Evolutionary conservation across 345 rosid genomes (phyloP).

Genomic region (Trapa incisa): DNA sequence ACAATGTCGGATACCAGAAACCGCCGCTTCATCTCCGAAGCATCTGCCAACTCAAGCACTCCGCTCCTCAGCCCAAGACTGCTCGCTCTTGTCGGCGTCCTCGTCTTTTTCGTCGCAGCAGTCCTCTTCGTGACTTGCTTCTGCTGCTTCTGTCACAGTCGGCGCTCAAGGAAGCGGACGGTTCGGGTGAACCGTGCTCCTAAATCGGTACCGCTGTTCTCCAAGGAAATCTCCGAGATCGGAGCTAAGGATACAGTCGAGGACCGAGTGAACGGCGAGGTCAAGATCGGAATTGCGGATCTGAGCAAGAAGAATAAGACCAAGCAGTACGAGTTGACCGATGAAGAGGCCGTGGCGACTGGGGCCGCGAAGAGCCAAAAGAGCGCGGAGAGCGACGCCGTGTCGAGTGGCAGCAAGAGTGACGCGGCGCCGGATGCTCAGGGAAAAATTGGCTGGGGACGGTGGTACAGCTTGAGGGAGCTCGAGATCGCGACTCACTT

Average conservation of each 20-base stretch:
- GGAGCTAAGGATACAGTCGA: constrained; percentile 27
- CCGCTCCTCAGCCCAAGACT: constrained; percentile 44
- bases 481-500: constrained; percentile 78
- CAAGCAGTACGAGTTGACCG: not conserved
- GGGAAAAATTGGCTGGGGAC: constrained; percentile 76
- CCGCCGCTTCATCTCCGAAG: constrained; percentile 9
- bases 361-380: constrained; percentile 6
- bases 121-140: constrained; percentile 37
- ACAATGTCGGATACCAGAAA: constrained; percentile 38
- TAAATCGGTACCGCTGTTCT: constrained; percentile 55
- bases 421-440: constrained; percentile 28
- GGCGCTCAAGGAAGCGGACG: constrained; percentile 38
- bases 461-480: constrained; percentile 77
- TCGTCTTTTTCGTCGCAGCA: constrained; percentile 22
- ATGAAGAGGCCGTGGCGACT: constrained; percentile 1
- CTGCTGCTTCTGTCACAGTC: constrained; percentile 39
- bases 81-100: constrained; percentile 41
- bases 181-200: constrained; percentile 59
- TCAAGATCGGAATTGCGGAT: constrained; percentile 16
- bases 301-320: constrained; percentile 10
- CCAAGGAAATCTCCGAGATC: constrained; percentile 68
- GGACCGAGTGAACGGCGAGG: constrained; percentile 15
- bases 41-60: constrained; percentile 26
- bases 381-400: constrained; percentile 25
- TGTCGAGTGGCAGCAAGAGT: constrained; percentile 35